Evolutionary conservation across 371 early-diverging fungal genomes (phyloP), one percentile per base, ranked within the genome.

Genomic region (Mortierella sp.): DNA sequence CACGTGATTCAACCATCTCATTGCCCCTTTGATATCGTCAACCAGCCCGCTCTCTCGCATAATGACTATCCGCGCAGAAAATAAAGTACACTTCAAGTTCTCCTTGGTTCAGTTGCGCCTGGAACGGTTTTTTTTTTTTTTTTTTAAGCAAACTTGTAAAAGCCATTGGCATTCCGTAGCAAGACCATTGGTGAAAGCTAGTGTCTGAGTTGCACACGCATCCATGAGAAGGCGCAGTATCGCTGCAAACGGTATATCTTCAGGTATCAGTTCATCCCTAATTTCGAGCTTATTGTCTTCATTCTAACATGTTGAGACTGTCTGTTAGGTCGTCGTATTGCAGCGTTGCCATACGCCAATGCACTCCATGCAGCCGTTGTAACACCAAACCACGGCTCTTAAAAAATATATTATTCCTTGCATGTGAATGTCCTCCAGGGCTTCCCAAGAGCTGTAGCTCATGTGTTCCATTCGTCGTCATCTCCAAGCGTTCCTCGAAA

Each of bases 401-500:
- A 4, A 50, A 50, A 50, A 50, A n/a, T 16, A 50, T 4, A 50
- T n/a, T 16, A 50, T n/a, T 16, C n/a, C 50, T 50, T 50, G 50
- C 50, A 50, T 8, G n/a, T n/a, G 50, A 16, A 50, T 50, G 4
- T n/a, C 50, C 16, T 7, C 3, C 50, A 50, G n/a, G n/a, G n/a
- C 50, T 50, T 50, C 7, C 50, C 16, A 50, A 50, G n/a, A n/a
- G n/a, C 43, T 10, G 43, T 10, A 43, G 43, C 50, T n/a, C 4
- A 50, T 50, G n/a, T n/a, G n/a, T 8, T 50, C 50, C 50, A 50
- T 8, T n/a, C 16, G 6, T 50, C 50, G 7, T 50, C 50, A n/a
- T n/a, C 50, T n/a, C 21, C 50, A 50, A n/a, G 50, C n/a, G 48
- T 50, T 50, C 50, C n/a, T n/a, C 50, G 21, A 48, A 50, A 50